Base-by-base conservation (phyloP, 768 basidiomycete species). In the Mycena latifolia region DNA sequence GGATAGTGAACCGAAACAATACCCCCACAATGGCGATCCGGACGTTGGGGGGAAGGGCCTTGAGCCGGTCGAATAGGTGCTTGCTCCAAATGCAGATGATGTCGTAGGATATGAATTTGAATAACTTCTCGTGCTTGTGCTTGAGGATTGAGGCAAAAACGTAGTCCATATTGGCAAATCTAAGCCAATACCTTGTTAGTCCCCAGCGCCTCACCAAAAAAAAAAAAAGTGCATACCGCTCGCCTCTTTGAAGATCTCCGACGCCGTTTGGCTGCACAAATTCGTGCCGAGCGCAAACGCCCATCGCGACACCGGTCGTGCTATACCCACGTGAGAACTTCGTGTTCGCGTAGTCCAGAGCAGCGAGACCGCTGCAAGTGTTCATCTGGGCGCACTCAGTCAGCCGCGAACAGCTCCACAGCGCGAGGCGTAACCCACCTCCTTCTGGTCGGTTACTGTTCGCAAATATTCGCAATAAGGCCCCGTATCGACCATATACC, bases 41-140 rank as follows among this genome's bases (percentile, higher is more conserved):
- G 10, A 39, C 37, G 37, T 39, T 39, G 14, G 39, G 39, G 4
- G 55, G 55, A 18, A 56, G 39, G 2, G 43, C 18, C 39, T 56
- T 56, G 5, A 56, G 14, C 9, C 55, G 55, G 10, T 56, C 55
- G 8, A 41, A 17, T 2, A 56, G 27, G 25, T 27, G 15, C 45
- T 56, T 66, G 0, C 15, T 33, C 67, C 71, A 79, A 46, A 77
- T 77, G 64, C 78, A 79, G 3, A 67, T 72, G 35, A 79, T 78
- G 66, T 79, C 79, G 50, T 79, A 79, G 14, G 65, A 73, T 7
- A 76, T 25, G n/a, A 74, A 43, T 7, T 73, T 33, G 11, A 35
- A 24, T 1, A 50, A 57, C 4, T 63, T n/a, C 5, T 27, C 25
- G 28, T 58, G 43, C n/a, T 15, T 14, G 24, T 43, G 39, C 12